Evolutionary conservation across 2,329 filamentous ascomycete genomes (phyloP).

Genomic region (Xylariales sp.): DNA sequence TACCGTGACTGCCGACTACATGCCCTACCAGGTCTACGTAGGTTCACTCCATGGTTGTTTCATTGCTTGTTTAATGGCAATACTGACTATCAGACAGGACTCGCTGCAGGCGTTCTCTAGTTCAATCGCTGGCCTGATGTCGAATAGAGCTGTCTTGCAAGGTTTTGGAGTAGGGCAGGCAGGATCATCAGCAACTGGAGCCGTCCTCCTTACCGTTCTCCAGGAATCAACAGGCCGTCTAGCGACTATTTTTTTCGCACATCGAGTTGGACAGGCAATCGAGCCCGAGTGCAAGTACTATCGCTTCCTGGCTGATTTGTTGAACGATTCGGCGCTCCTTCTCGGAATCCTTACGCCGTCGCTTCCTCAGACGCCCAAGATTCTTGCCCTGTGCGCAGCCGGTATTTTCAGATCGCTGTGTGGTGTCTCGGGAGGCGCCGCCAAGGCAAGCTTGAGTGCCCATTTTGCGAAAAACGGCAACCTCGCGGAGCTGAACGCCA

Average conservation of each 20-base stretch:
- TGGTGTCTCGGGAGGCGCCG: conserved; percentile 83
- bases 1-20: conserved; percentile 80
- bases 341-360: conserved; percentile 79
- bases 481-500: conserved; percentile 86
- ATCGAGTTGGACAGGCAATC: conserved; percentile 73
- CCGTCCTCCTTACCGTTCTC: conserved; percentile 75
- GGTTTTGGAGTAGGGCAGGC: conserved; percentile 78
- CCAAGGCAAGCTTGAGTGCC: conserved; percentile 84
- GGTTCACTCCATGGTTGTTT: conserved; percentile 9
- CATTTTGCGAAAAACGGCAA: conserved; percentile 89
- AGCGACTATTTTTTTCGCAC: conserved; percentile 82
- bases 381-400: conserved; percentile 44
- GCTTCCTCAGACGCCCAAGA: conserved; percentile 52
- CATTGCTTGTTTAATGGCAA: background rate
- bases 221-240: conserved; percentile 77
- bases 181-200: conserved; percentile 71
- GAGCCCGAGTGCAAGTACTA: conserved; percentile 91
- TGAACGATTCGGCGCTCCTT: conserved; percentile 83
- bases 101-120: conserved; percentile 81
- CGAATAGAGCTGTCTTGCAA: conserved; percentile 77
- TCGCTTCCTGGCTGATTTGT: conserved; percentile 78
- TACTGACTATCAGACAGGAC: conserved; percentile 38
- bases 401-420: conserved; percentile 61
- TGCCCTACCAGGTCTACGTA: conserved; percentile 59
- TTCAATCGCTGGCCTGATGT: conserved; percentile 73